These are phyloP conservation scores for Volvox reticuliferus DNA, from an alignment of 139 green algal species.

Conservation along the genomic window DNA sequence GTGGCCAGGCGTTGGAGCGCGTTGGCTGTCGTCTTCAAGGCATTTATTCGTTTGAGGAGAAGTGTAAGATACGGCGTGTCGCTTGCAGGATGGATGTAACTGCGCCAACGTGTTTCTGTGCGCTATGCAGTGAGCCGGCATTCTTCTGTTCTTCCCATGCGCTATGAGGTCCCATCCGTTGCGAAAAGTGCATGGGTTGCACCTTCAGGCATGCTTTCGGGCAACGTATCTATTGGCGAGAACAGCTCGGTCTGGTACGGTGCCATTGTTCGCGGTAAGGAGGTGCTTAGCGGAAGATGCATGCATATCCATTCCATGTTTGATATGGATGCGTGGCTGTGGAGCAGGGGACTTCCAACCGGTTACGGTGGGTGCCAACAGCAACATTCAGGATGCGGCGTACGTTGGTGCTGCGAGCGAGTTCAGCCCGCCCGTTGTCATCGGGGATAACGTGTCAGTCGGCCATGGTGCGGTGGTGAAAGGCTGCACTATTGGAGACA, in stretches of 20 bases:
- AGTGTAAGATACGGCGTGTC: slow-evolving; percentile 72
- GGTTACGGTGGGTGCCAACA: slow-evolving; percentile 87
- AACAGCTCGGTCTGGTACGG: slow-evolving; percentile 94
- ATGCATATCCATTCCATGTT: no score
- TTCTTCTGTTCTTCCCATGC: slow-evolving; percentile 41
- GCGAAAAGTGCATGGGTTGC: slow-evolving; percentile 86
- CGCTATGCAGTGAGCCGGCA: slow-evolving; percentile 57
- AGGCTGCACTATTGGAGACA: slow-evolving; percentile 92
- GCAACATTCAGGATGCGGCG: slow-evolving; percentile 96
- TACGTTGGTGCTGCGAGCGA: slow-evolving; percentile 81
- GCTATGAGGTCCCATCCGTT: slow-evolving; percentile 71
- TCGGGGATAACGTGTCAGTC: slow-evolving; percentile 93
- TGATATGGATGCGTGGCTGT: not conserved
- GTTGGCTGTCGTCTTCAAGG: slow-evolving; percentile 90
- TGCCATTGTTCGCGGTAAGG: slow-evolving; percentile 86
- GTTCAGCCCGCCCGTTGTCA: slow-evolving; percentile 60
- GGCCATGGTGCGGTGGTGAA: slow-evolving; percentile 88
- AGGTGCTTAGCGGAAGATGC: not conserved
- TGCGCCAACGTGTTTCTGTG: no score
- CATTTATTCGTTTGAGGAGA: slow-evolving; percentile 88
- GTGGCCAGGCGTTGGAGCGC: slow-evolving; percentile 92
- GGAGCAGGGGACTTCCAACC: slow-evolving; percentile 85
- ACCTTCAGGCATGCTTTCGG: slow-evolving; percentile 87
- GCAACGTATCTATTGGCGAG: slow-evolving; percentile 87
- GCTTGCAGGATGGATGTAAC: no score